Conservation (phyloP, 1,139 yeast genomes). For the Candida smagusa region DNA sequence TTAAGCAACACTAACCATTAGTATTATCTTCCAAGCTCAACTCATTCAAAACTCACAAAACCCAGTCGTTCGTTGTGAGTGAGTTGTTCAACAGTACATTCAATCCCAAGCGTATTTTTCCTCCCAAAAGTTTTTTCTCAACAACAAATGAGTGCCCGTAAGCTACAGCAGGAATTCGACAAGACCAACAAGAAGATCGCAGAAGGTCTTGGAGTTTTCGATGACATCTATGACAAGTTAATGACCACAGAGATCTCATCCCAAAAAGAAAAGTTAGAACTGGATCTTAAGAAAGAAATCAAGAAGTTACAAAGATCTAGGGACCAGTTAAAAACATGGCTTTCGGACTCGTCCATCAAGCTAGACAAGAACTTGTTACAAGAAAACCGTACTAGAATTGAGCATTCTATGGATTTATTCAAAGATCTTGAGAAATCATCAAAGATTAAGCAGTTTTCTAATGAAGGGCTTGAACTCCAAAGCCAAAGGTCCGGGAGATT, state of each 20-base stretch:
- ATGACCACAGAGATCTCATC: constrained; percentile 79
- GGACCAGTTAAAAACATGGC: constrained; percentile 95
- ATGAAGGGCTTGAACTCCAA: constrained; percentile 81
- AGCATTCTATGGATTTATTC: constrained; percentile 93
- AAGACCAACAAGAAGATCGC: constrained; percentile 91
- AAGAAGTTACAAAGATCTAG: constrained; percentile 91
- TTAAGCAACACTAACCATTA: no score
- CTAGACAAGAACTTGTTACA: constrained; percentile 72
- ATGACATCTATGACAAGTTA: constrained; percentile 82
- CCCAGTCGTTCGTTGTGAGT: no score
- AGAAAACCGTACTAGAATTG: constrained; percentile 82
- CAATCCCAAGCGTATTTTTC: constrained; percentile 1
- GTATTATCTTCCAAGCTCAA: no score
- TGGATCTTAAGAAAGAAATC: constrained; percentile 91
- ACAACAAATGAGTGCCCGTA: constrained; percentile 40
- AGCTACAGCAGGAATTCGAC: constrained; percentile 77
- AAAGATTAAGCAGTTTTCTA: constrained; percentile 93
- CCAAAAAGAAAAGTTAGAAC: constrained; percentile 91
- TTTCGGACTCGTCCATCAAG: constrained; percentile 87
- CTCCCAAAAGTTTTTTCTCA: constrained; percentile 1
- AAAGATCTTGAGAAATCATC: constrained; percentile 91
- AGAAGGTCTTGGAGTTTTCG: constrained; percentile 90
- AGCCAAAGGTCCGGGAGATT: constrained; percentile 35
- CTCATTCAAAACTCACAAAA: no score
- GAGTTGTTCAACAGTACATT: no score